Percentiles rank a stretch among this genome's conserved stretches.
Conservation (phyloP, 2,329 filamentous ascomycete genomes). For the Cercospora nicotianae region DNA sequence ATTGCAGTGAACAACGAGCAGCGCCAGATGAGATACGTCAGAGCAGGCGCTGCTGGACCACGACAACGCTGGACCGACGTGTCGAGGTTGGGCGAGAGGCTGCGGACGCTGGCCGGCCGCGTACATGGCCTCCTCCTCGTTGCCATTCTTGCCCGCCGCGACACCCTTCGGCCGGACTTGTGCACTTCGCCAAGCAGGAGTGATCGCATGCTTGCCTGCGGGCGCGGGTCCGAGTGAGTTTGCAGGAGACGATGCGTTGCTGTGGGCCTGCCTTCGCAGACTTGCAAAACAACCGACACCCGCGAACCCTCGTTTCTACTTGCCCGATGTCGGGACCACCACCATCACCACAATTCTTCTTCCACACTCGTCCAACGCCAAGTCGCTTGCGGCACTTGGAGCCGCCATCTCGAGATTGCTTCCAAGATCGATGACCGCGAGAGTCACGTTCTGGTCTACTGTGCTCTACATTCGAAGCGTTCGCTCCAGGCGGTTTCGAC, state of each 20-base stretch:
- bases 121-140: not conserved
- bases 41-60: not conserved
- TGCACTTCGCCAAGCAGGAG: not conserved
- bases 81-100: not conserved
- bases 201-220: not conserved
- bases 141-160: not conserved
- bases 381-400: not conserved
- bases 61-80: not conserved
- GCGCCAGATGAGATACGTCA: not conserved
- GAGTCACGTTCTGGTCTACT: not conserved
- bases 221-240: not conserved
- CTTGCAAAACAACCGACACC: not conserved
- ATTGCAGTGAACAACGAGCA: not conserved
- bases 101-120: not conserved
- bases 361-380: not conserved
- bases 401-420: not conserved
- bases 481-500: not conserved
- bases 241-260: not conserved
- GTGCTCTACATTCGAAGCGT: too few species aligned
- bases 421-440: not conserved
- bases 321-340: not conserved
- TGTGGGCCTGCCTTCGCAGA: not conserved
- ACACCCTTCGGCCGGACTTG: not conserved
- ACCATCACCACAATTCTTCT: not conserved
- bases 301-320: not conserved